Conservation (phyloP, 345 rosid genomes). For the Eucalyptus guilfoylei region DNA sequence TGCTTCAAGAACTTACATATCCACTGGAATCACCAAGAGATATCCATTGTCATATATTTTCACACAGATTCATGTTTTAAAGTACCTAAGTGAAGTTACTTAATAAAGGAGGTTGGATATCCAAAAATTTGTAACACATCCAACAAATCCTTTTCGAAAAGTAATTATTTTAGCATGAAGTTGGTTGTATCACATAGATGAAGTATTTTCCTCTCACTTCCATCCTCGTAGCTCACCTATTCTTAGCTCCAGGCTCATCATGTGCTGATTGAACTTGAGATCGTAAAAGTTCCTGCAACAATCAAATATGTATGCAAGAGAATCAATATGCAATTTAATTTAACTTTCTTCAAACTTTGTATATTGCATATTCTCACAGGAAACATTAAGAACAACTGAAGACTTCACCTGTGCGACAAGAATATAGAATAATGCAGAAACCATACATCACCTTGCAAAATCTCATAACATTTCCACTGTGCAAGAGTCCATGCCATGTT, state of each 20-base stretch:
- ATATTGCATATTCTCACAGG: background rate
- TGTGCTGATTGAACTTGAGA: slow-evolving; percentile 81
- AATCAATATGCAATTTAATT: background rate
- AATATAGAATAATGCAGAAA: background rate
- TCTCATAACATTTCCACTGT: background rate
- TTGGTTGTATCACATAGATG: background rate
- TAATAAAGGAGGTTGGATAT: background rate
- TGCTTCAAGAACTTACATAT: background rate
- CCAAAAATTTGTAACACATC: background rate
- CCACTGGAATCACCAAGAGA: background rate
- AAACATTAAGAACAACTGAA: background rate
- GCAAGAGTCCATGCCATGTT: background rate
- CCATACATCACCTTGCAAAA: background rate
- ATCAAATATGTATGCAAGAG: background rate
- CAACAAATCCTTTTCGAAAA: background rate
- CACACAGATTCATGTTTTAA: background rate
- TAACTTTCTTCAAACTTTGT: background rate
- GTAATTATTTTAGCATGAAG: background rate
- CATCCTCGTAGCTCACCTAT: slow-evolving; percentile 31
- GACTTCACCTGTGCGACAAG: background rate
- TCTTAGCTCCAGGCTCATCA: slow-evolving; percentile 64
- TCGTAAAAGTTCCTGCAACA: slow-evolving; percentile 65
- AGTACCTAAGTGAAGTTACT: background rate
- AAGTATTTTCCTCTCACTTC: background rate
- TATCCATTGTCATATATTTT: background rate